phyloP scores from a whole-genome alignment of 805 yeast genomes.

The Myxozyma monticola region DNA sequence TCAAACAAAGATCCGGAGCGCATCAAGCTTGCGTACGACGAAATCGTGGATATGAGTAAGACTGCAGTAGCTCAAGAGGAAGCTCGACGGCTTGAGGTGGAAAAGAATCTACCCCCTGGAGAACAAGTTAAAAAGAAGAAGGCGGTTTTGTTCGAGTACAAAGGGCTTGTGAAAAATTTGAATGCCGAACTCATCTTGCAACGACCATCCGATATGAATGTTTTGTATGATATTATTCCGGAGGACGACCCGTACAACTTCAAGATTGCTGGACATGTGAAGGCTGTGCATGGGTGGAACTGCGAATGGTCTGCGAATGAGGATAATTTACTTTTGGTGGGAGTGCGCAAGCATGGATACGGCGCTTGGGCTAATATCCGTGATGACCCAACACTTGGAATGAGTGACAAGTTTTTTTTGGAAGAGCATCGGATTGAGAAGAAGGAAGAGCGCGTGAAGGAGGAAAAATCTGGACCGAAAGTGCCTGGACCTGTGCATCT shows the following conservation, averaged over 20 bases:
- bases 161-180: conserved; percentile 72
- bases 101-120: conserved; percentile 35
- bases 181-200: conserved; percentile 85
- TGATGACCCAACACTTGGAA: conserved; percentile 88
- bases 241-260: conserved; percentile 56
- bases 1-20: conserved; percentile 80
- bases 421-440: conserved; percentile 47
- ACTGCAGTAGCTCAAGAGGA: conserved; percentile 66
- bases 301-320: conserved; percentile 82
- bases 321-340: conserved; percentile 83
- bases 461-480: conserved; percentile 51
- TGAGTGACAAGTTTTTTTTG: conserved; percentile 80
- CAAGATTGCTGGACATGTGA: conserved; percentile 61
- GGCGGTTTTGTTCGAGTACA: conserved; percentile 85
- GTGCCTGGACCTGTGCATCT: conserved; percentile 92
- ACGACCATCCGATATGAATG: conserved; percentile 81
- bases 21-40: conserved; percentile 74
- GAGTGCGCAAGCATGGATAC: conserved; percentile 89
- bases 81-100: conserved; percentile 48
- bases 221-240: conserved; percentile 56
- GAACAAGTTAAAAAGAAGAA: conserved; percentile 59
- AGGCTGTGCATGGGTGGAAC: conserved; percentile 86
- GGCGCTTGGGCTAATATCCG: conserved; percentile 94
- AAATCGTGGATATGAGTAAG: conserved; percentile 62
- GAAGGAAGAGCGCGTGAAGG: conserved; percentile 39